phyloP scores from a whole-genome alignment of 805 yeast species.

The Candida wancherniae region DNA sequence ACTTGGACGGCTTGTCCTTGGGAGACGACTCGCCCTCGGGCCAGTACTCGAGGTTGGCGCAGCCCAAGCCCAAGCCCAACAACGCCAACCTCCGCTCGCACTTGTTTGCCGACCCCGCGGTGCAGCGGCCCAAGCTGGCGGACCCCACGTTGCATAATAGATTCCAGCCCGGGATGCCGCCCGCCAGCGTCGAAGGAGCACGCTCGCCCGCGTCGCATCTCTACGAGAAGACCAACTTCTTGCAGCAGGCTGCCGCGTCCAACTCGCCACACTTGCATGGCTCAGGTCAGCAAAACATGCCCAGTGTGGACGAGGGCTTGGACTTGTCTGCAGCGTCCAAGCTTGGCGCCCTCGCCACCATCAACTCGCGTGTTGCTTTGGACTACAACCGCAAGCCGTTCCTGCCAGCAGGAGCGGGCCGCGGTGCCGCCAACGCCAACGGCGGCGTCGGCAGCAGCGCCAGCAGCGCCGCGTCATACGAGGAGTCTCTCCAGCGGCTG shows the following conservation, averaged over 20 bases:
- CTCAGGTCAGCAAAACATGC: background rate
- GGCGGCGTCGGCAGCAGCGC: constrained; percentile 3
- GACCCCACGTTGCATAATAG: constrained; percentile 16
- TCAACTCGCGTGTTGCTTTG: constrained; percentile 50
- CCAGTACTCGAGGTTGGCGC: constrained; percentile 8
- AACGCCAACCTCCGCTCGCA: constrained; percentile 11
- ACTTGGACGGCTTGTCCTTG: constrained; percentile 14
- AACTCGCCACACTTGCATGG: constrained; percentile 13
- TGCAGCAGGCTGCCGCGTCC: constrained; percentile 30
- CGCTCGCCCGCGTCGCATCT: constrained; percentile 39
- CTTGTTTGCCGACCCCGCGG: constrained; percentile 15
- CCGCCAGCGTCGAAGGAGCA: constrained; percentile 23
- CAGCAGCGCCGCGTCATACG: constrained; percentile 15
- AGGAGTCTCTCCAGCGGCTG: constrained; percentile 34
- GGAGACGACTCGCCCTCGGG: constrained; percentile 5
- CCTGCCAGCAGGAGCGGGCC: constrained; percentile 1
- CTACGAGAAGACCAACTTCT: constrained; percentile 40
- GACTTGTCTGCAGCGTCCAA: constrained; percentile 46
- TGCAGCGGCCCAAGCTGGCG: constrained; percentile 20
- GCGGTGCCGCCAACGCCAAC: too few relatives aligned
- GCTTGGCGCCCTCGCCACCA: constrained; percentile 63
- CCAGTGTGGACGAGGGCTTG: constrained; percentile 12
- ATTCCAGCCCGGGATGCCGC: constrained; percentile 1
- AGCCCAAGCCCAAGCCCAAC: constrained; percentile 17
- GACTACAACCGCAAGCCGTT: constrained; percentile 34